A percentile compares a stretch with the other conserved stretches of the same genome.
Conservation (phyloP, 2,329 filamentous ascomycete species). For the Calonectria naviculata region DNA sequence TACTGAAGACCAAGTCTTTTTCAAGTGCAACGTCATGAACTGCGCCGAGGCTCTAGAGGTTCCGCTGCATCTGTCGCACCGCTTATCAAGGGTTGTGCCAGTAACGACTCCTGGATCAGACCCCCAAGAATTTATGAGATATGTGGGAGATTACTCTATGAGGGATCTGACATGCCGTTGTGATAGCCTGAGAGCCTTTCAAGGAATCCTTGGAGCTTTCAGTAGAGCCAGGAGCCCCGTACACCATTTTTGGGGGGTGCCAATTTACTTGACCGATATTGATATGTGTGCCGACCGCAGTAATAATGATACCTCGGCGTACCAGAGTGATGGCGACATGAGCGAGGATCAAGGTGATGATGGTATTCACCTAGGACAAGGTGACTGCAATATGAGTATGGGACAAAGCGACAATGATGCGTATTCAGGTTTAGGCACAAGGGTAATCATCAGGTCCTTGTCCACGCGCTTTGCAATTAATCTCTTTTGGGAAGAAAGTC, state of each 20-base stretch:
- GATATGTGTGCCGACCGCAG: background rate
- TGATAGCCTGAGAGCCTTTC: background rate
- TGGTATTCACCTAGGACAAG: no score
- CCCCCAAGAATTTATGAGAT: background rate
- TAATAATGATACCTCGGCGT: no score
- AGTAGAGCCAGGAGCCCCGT: background rate
- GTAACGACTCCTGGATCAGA: background rate
- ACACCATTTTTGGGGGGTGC: background rate
- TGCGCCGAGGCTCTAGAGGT: background rate
- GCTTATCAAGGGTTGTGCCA: background rate
- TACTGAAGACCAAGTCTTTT: background rate
- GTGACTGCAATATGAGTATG: no score
- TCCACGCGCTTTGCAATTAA: background rate
- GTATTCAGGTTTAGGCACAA: no score
- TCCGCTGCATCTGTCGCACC: background rate
- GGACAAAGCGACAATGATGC: no score
- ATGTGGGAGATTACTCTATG: background rate
- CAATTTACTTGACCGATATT: background rate
- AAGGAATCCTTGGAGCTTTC: background rate
- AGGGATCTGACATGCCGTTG: background rate
- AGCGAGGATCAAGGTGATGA: no score
- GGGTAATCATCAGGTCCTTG: background rate
- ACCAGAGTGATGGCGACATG: no score
- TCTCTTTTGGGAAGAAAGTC: background rate
- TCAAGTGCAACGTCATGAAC: background rate